Conservation (phyloP, 2,329 filamentous ascomycete species). For the Ploettnerulaceae sp. region DNA sequence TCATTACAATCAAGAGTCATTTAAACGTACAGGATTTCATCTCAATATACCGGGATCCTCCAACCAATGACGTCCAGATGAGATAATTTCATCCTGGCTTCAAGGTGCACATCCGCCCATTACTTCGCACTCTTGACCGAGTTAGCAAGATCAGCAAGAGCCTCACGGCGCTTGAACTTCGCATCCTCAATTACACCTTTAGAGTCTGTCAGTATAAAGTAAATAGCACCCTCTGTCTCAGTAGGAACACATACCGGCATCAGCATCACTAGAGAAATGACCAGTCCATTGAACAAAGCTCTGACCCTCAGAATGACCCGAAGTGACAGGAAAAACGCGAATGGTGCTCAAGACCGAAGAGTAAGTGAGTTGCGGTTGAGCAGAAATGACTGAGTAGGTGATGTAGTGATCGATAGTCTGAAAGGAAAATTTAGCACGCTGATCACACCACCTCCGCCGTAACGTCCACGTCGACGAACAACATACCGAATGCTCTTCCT, state of each 20-base stretch:
- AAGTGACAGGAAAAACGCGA: conserved; percentile 60
- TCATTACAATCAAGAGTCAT: too few species aligned
- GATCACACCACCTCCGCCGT: too few species aligned
- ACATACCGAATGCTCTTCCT: conserved; percentile 67
- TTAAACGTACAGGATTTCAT: too few species aligned
- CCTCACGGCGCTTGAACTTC: conserved; percentile 71
- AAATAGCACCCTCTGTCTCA: too few species aligned
- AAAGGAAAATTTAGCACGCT: too few species aligned
- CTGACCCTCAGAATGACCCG: conserved; percentile 56
- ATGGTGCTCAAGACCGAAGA: conserved; percentile 63
- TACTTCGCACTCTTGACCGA: conserved; percentile 26
- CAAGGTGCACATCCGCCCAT: not conserved
- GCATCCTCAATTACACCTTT: conserved; percentile 67
- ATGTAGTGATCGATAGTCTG: conserved; percentile 70
- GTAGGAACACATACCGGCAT: conserved; percentile 50
- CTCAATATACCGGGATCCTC: too few species aligned
- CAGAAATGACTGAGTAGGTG: conserved; percentile 67
- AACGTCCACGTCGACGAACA: too few species aligned
- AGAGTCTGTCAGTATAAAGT: not conserved
- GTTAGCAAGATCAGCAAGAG: conserved; percentile 59
- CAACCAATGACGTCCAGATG: too few species aligned
- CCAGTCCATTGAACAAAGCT: conserved; percentile 67
- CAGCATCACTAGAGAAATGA: conserved; percentile 66
- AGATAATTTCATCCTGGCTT: too few species aligned
- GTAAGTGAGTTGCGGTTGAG: conserved; percentile 60